Evolutionary conservation across 129 eudicot genomes (phyloP), one percentile per base, ranked within the genome.

Genomic region (Calendula officinalis): DNA sequence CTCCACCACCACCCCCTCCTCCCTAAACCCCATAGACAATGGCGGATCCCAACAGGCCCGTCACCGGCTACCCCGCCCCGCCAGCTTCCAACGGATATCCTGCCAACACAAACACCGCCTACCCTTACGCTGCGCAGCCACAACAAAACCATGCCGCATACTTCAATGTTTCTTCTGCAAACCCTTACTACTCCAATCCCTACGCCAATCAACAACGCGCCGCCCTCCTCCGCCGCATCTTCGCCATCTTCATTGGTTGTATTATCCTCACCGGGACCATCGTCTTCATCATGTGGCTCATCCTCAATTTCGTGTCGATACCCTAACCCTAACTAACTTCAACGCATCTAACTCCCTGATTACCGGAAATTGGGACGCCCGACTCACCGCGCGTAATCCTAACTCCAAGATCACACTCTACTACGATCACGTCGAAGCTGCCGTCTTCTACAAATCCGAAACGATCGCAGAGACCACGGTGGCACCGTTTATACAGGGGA

Each of bases 191-290:
- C 77, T 15, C 74, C 32, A 72, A 74, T 55, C 82, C 89, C 46
- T 67, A 76, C 58, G 61, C 81, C 52, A 61, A 73, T 54, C 96
- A 72, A 16, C 94, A 77, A 39, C 98, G 90, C 64, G 73, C 83
- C 76, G 77, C 79, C 77, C 78, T 86, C 69, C 66, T 85, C 83
- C 94, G 96, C 80, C 88, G 94, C 57, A 34, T 91, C 68, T 71
- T 82, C 69, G 78, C 83, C 60, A 53, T 80, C 34, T 33, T 87
- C 5, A 78, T 91, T 68, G 83, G 72, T 7, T 57, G 63, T 41
- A 36, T 91, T 34, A 62, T 91, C 78, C 67, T 87, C 82, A 38
- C 71, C 78, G 90, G 94, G 15, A 84, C 85, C 38, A 34, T 85
- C 41, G 22, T 80, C 54, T 78, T 91, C 84, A 85, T 85, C 66